These are phyloP conservation scores for Labyrinthula sp. DNA, from an alignment of 352 stramenopile genomes.

Conservation along the genomic window DNA sequence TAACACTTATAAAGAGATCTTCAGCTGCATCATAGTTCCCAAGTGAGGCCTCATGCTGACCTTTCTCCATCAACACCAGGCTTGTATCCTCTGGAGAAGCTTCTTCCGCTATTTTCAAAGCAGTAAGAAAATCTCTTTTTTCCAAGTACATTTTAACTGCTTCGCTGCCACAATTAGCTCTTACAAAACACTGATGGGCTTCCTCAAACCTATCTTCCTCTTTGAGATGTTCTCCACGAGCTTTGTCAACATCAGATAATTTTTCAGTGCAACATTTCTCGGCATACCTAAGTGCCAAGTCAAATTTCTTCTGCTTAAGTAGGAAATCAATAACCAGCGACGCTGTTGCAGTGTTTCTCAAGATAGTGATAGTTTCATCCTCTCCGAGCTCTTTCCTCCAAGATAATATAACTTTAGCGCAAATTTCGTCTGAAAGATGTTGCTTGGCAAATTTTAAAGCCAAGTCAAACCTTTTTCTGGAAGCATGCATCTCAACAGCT, in stretches of 20 bases:
- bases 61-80: conserved; percentile 68
- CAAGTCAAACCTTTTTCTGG: conserved; percentile 78
- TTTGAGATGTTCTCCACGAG: conserved; percentile 70
- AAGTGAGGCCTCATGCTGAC: conserved; percentile 51
- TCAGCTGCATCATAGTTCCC: conserved; percentile 58
- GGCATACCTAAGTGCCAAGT: conserved; percentile 70
- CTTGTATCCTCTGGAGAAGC: conserved; percentile 59
- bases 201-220: conserved; percentile 75
- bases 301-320: conserved; percentile 65
- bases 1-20: conserved; percentile 64
- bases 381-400: conserved; percentile 68
- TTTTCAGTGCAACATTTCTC: conserved; percentile 56
- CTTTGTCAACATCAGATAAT: conserved; percentile 66
- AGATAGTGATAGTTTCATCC: conserved; percentile 61
- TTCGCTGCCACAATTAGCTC: conserved; percentile 65
- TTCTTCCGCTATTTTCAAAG: conserved; percentile 64
- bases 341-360: conserved; percentile 65
- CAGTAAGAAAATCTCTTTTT: conserved; percentile 68
- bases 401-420: conserved; percentile 70
- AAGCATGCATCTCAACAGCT: conserved; percentile 76
- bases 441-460: conserved; percentile 74
- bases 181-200: conserved; percentile 68
- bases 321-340: conserved; percentile 75
- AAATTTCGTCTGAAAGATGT: conserved; percentile 63
- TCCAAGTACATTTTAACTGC: conserved; percentile 85